phyloP scores from a whole-genome alignment of 345 rosid genomes.

The Gossypioides kirkii region DNA sequence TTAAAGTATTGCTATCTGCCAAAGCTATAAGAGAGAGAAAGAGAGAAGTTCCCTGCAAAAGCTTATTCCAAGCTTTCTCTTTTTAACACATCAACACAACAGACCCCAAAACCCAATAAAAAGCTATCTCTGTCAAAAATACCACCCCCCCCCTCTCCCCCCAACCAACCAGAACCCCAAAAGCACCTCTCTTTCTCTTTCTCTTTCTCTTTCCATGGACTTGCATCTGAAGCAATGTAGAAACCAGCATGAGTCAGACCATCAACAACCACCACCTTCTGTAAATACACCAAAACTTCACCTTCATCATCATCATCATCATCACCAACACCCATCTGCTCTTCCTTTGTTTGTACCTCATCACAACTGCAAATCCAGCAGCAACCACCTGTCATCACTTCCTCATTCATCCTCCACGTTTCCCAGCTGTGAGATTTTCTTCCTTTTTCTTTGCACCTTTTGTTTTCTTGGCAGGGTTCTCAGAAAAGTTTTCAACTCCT shows the following conservation, averaged over 20 bases:
- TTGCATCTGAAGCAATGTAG: slow-evolving; percentile 93
- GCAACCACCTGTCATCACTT: slow-evolving; percentile 43
- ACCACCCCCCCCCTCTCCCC: too few relatives aligned
- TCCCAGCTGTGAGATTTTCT: slow-evolving; percentile 39
- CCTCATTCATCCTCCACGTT: slow-evolving; percentile 45
- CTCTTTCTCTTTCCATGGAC: slow-evolving; percentile 59
- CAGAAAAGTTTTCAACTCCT: background rate
- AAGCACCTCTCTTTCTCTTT: slow-evolving; percentile 11
- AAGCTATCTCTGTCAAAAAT: background rate
- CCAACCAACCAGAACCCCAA: too few relatives aligned
- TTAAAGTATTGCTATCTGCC: too few relatives aligned
- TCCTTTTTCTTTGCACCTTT: background rate
- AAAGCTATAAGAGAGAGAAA: too few relatives aligned
- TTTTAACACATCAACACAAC: too few relatives aligned
- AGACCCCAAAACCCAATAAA: background rate
- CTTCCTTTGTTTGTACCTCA: slow-evolving; percentile 79
- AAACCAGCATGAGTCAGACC: slow-evolving; percentile 67
- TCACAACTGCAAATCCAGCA: slow-evolving; percentile 42
- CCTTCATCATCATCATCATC: slow-evolving; percentile 27
- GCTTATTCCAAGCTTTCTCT: too few relatives aligned
- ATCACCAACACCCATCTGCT: slow-evolving; percentile 37
- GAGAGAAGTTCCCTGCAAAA: too few relatives aligned
- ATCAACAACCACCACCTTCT: slow-evolving; percentile 50
- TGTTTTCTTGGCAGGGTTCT: background rate
- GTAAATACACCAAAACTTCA: slow-evolving; percentile 73